Evolutionary conservation across 208 protist genomes (phyloP), one percentile per base, ranked within the genome.

Genomic region (Trypanosoma boissoni): DNA sequence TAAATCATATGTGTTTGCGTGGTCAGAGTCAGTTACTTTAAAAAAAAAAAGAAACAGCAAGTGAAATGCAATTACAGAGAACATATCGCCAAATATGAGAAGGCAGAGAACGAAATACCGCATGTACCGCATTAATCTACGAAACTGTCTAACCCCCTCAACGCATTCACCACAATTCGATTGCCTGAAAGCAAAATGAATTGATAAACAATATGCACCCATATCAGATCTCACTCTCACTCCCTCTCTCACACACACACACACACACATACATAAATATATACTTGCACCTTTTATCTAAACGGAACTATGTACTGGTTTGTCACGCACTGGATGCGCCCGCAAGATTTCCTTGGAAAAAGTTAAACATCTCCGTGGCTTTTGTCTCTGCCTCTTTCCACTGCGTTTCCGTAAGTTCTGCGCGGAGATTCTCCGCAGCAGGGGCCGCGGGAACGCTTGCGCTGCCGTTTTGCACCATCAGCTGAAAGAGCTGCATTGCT

Each of bases 321-420:
- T 14, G 3, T 27, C 28, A 16, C 28, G 21, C 14, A 28, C 48
- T 26, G 9, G 34, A 32, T 53, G 10, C 44, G 12, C 16, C 34
- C 14, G 7, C n/a, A 10, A 18, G 7, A 2, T 46, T 51, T 20
- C 32, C 34, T 7, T 65, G 60, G 31, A 86, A 89, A 43, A 79
- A 83, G 31, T 29, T 28, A 43, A 77, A 87, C 83, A 91, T 91
- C 49, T 68, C 28, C 24, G 49, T 58, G 0, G 83, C 83, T 62
- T 71, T 53, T 26, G 44, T 32, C 58, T 78, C 67, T 20, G 75
- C 74, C 10, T 52, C 63, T 12, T 78, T 61, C 80, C 80, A 87
- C 49, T 84, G 68, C 18, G 41, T 45, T 46, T 74, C 65, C 18
- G 58, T 58, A 45, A 54, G 29, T 21, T 24, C 9, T n/a, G 28